Percentiles rank a stretch among this genome's conserved stretches.
These are phyloP conservation scores for Ogataea hybrid DNA, from an alignment of 1,139 yeast genomes.

Conservation along the genomic window DNA sequence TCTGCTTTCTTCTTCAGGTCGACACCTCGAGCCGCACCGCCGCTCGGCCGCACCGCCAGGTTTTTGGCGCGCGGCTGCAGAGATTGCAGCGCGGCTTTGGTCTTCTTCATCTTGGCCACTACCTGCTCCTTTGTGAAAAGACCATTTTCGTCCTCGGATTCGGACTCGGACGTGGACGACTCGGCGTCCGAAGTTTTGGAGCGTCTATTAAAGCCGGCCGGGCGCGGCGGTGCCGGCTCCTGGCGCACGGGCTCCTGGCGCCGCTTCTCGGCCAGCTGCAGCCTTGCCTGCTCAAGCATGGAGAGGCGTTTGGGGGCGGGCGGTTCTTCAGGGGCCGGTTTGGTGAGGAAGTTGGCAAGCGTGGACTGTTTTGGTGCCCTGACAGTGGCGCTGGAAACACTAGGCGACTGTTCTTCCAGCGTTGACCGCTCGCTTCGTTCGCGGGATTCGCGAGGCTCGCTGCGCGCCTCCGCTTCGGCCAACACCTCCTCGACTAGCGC, in stretches of 20 bases:
- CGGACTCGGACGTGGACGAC: conserved; percentile 21
- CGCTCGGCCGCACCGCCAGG: neutral
- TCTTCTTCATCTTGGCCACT: conserved; percentile 28
- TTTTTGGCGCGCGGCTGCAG: conserved; percentile 19
- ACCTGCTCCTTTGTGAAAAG: conserved; percentile 32
- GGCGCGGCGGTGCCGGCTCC: conserved; percentile 68
- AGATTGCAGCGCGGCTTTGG: conserved; percentile 27
- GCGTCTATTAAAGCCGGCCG: conserved; percentile 70
- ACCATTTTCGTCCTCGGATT: conserved; percentile 25
- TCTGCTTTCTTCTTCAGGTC: conserved; percentile 58
- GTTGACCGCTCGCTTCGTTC: too few species aligned
- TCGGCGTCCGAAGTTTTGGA: conserved; percentile 27
- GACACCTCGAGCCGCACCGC: conserved; percentile 11
- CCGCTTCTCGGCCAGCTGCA: conserved; percentile 38
- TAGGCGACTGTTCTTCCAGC: too few species aligned
- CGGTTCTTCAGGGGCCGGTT: conserved; percentile 6
- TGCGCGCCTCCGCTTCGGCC: conserved; percentile 43
- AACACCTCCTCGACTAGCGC: conserved; percentile 52
- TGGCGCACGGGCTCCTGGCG: conserved; percentile 14
- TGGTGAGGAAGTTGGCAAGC: conserved; percentile 16
- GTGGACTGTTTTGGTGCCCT: conserved; percentile 9
- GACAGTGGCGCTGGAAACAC: too few species aligned
- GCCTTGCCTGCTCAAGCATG: conserved; percentile 32
- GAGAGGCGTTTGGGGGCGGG: conserved; percentile 25
- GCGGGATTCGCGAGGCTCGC: conserved; percentile 18